These are phyloP conservation scores for Lathyrus sativus DNA, from an alignment of 306 rosid genomes.

Conservation along the genomic window DNA sequence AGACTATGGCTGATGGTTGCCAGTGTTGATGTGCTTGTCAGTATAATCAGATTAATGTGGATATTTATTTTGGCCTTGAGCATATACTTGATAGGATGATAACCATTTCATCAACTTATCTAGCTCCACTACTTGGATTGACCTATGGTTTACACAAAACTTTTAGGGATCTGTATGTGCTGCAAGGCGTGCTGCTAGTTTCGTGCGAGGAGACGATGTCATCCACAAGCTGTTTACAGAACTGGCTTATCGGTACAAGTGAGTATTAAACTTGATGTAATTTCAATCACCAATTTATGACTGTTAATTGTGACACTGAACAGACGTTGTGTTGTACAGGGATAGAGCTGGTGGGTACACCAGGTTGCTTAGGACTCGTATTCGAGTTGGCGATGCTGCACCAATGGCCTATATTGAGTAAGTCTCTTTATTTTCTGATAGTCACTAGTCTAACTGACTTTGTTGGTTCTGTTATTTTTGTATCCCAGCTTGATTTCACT, in stretches of 20 bases:
- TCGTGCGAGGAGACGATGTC: constrained; percentile 91
- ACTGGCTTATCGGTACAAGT: constrained; percentile 91
- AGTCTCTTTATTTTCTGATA: constrained; percentile 24
- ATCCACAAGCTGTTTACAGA: constrained; percentile 90
- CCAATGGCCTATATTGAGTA: constrained; percentile 99
- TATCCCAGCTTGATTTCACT: neutral
- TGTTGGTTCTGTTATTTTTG: neutral
- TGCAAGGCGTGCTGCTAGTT: constrained; percentile 78
- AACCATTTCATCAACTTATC: constrained; percentile 4
- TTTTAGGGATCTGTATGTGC: constrained; percentile 78
- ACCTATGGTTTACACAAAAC: constrained; percentile 2
- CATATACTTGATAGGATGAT: neutral
- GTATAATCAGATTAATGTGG: too few relatives aligned
- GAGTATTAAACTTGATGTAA: constrained; percentile 29
- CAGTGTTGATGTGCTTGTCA: too few relatives aligned
- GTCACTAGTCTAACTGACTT: constrained; percentile 21
- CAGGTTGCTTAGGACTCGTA: constrained; percentile 87
- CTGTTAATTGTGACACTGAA: constrained; percentile 30
- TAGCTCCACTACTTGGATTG: constrained; percentile 21
- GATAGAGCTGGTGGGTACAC: constrained; percentile 95
- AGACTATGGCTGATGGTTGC: neutral
- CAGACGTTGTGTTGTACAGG: constrained; percentile 49
- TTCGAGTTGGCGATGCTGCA: constrained; percentile 95
- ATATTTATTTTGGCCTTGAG: neutral
- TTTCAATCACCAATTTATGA: constrained; percentile 12